Evolutionary conservation across 352 stramenopile species (phyloP).

Genomic region (Peronospora farinosa): DNA sequence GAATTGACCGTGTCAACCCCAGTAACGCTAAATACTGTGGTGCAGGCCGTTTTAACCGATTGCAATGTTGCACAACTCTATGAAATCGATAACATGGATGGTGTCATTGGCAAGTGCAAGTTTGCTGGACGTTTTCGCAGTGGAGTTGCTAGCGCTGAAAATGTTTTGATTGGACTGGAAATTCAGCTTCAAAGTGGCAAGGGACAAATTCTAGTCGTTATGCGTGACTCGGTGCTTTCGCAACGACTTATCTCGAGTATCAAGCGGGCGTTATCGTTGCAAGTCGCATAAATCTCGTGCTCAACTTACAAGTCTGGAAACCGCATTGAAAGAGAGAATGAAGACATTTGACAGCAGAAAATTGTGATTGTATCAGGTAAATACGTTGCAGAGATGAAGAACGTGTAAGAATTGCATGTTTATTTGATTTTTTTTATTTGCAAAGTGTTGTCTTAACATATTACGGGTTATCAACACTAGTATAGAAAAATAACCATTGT

Average conservation of each 20-base stretch:
- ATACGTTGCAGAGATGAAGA: no score
- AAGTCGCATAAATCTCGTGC: constrained; percentile 12
- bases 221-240: constrained; percentile 43
- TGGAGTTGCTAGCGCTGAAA: constrained; percentile 30
- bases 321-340: not conserved
- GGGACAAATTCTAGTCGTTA: constrained; percentile 55
- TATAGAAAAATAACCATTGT: no score
- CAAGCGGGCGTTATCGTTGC: constrained; percentile 38
- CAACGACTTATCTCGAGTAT: constrained; percentile 47
- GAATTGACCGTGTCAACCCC: constrained; percentile 48
- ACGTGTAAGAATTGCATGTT: no score
- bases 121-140: constrained; percentile 58
- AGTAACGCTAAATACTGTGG: constrained; percentile 43
- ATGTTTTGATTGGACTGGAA: constrained; percentile 53
- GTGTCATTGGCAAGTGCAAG: constrained; percentile 55
- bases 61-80: constrained; percentile 71
- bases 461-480: no score
- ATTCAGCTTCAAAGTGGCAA: constrained; percentile 61
- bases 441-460: no score
- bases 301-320: no score
- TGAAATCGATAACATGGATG: constrained; percentile 68
- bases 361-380: no score
- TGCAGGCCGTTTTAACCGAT: constrained; percentile 45
- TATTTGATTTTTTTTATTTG: no score
- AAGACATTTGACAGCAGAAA: not conserved